Evolutionary conservation across 2,329 filamentous ascomycete species (phyloP).

Genomic region (Ciborinia camelliae): DNA sequence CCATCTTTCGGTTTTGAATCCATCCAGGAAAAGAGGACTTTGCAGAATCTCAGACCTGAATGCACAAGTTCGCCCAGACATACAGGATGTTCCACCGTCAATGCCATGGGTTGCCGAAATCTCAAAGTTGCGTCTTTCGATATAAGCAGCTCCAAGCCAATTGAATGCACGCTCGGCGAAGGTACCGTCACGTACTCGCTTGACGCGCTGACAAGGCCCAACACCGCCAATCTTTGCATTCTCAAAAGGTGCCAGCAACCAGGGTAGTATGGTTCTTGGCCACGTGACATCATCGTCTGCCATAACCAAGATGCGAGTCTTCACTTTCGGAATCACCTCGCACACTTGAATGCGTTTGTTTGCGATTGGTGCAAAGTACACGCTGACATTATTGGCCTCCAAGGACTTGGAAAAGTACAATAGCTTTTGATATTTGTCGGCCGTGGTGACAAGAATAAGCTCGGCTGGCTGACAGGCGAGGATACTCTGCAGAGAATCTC

Average conservation of each 20-base stretch:
- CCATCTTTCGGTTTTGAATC: slow-evolving; percentile 91
- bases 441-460: slow-evolving; percentile 83
- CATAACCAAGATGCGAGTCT: slow-evolving; percentile 82
- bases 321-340: slow-evolving; percentile 80
- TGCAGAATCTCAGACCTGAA: slow-evolving; percentile 87
- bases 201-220: slow-evolving; percentile 82
- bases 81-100: slow-evolving; percentile 93
- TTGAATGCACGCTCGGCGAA: slow-evolving; percentile 69
- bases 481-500: slow-evolving; percentile 75
- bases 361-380: slow-evolving; percentile 76
- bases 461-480: slow-evolving; percentile 66
- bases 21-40: slow-evolving; percentile 79
- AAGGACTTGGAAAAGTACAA: slow-evolving; percentile 63
- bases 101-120: slow-evolving; percentile 94
- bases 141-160: slow-evolving; percentile 87
- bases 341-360: slow-evolving; percentile 96
- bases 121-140: slow-evolving; percentile 93
- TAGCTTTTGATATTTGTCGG: slow-evolving; percentile 69
- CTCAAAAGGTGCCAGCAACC: slow-evolving; percentile 92
- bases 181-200: slow-evolving; percentile 59
- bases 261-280: slow-evolving; percentile 79
- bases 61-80: slow-evolving; percentile 89
- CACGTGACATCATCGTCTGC: slow-evolving; percentile 96
- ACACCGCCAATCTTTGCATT: slow-evolving; percentile 81
- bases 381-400: slow-evolving; percentile 59